Percentiles rank a stretch among this genome's conserved stretches.
These are phyloP conservation scores for Nigrospora osmanthi DNA, from an alignment of 2,329 filamentous ascomycete genomes.

Conservation along the genomic window DNA sequence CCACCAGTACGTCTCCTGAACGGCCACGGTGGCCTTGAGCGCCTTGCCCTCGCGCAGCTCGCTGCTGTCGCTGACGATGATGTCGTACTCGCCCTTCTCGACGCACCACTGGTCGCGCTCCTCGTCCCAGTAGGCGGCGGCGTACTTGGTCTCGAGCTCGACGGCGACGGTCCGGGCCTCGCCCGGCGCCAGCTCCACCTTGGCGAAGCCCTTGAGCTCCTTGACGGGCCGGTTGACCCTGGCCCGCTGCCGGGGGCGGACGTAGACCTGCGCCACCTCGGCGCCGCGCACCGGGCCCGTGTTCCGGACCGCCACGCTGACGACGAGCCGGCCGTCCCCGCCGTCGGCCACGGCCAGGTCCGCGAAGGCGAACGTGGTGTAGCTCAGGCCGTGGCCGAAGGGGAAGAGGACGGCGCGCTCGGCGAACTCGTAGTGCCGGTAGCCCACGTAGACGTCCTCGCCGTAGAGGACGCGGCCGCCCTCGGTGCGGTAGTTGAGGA, in stretches of 20 bases:
- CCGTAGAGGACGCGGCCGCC: conserved; percentile 10
- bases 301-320: conserved; percentile 43
- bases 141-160: conserved; percentile 53
- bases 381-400: conserved; percentile 49
- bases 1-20: conserved; percentile 61
- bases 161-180: conserved; percentile 44
- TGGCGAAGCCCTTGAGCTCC: conserved; percentile 57
- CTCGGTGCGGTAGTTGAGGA: conserved; percentile 11
- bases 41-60: conserved; percentile 34
- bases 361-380: conserved; percentile 28
- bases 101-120: conserved; percentile 55
- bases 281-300: conserved; percentile 41
- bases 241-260: conserved; percentile 37
- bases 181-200: conserved; percentile 42
- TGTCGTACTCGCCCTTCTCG: conserved; percentile 57
- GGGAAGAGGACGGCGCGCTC: conserved; percentile 42
- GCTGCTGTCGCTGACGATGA: conserved; percentile 54
- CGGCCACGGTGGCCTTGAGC: conserved; percentile 44
- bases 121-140: conserved; percentile 65
- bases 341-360: conserved; percentile 29
- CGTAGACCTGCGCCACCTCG: conserved; percentile 50
- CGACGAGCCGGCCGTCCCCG: conserved; percentile 44
- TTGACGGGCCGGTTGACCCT: conserved; percentile 33
- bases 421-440: conserved; percentile 43
- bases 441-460: conserved; percentile 49